Percentiles rank a stretch among this genome's conserved stretches.
Conservation (phyloP, 139 green algal genomes). For the Dunaliella sp. region DNA sequence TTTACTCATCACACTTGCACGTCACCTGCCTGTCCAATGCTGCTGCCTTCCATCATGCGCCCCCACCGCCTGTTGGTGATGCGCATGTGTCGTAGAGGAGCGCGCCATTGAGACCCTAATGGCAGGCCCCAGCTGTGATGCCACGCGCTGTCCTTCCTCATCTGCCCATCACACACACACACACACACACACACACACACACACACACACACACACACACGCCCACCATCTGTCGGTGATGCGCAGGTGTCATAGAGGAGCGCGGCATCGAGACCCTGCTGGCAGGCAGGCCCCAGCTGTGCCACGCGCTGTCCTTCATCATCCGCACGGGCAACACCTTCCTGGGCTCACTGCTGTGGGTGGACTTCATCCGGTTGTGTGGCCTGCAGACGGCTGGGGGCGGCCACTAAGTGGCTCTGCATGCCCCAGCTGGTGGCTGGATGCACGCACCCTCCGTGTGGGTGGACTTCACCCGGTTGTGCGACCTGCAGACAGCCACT, state of each 20-base stretch:
- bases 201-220: neutral
- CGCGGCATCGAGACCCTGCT: conserved; percentile 87
- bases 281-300: conserved; percentile 59
- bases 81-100: conserved; percentile 91
- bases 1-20: neutral
- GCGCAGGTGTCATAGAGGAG: conserved; percentile 91
- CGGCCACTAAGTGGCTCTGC: conserved; percentile 4
- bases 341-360: conserved; percentile 89
- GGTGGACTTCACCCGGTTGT: conserved; percentile 78
- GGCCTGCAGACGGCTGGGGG: conserved; percentile 10
- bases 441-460: conserved; percentile 81
- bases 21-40: neutral
- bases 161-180: neutral
- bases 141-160: conserved; percentile 74
- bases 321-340: conserved; percentile 88
- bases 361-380: conserved; percentile 71
- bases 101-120: conserved; percentile 86
- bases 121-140: conserved; percentile 65
- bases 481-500: conserved; percentile 8
- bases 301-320: conserved; percentile 74
- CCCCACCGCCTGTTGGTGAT: neutral
- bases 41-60: neutral
- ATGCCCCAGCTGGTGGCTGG: conserved; percentile 62
- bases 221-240: neutral
- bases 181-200: neutral